These are phyloP conservation scores for Austroboletus festivus DNA, from an alignment of 768 basidiomycete species.

Conservation along the genomic window DNA sequence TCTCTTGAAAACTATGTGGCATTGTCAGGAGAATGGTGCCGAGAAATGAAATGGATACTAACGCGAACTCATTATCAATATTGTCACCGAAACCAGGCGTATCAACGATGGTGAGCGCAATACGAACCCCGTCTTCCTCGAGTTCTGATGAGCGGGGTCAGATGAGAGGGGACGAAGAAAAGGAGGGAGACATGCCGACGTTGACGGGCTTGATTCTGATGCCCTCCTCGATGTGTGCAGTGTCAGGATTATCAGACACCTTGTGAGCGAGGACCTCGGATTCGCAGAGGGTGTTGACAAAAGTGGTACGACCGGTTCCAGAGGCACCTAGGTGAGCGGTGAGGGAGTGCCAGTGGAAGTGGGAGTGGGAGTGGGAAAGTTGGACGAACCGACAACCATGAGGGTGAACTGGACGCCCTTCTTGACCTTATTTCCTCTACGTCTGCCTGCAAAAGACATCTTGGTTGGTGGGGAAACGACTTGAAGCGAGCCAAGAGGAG, in stretches of 20 bases:
- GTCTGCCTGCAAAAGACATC: conserved; percentile 85
- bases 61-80: conserved; percentile 99
- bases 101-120: conserved; percentile 96
- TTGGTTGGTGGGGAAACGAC: conserved; percentile 28
- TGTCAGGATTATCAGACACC: conserved; percentile 75
- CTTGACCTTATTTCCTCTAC: conserved; percentile 93
- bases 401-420: conserved; percentile 98
- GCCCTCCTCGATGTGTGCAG: conserved; percentile 91
- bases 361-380: background rate
- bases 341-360: background rate
- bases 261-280: conserved; percentile 89
- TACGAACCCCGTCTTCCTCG: conserved; percentile 97
- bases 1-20: conserved; percentile 83
- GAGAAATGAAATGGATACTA: conserved; percentile 34
- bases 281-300: conserved; percentile 99
- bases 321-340: conserved; percentile 72
- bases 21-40: conserved; percentile 6
- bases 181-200: conserved; percentile 57
- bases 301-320: conserved; percentile 96
- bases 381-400: conserved; percentile 94
- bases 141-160: conserved; percentile 57
- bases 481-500: conserved; percentile 31
- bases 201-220: conserved; percentile 94
- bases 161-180: background rate
- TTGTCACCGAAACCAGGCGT: conserved; percentile 99